Evolutionary conservation across 495 filamentous ascomycete genomes (phyloP), one percentile per base, ranked within the genome.

Genomic region (Podospora didyma): DNA sequence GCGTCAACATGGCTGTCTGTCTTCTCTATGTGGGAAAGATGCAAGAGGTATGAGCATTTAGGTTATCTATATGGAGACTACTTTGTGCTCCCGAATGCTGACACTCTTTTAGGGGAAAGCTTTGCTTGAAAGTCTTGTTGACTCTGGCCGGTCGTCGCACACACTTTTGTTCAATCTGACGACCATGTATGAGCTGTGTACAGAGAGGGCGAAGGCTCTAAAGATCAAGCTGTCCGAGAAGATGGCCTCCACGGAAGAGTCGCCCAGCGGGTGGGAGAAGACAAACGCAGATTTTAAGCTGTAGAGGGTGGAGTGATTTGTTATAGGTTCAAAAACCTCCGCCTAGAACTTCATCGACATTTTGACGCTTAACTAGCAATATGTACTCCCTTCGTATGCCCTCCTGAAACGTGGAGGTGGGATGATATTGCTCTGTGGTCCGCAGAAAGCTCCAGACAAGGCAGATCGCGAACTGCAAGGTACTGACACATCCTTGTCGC

Each of bases 121-220:
- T 7, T 62, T 87, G 5, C 72, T 96, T 2, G 87, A 91, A 61
- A 69, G 73, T 0, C 71, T 93, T 20, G 70, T 90, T 7, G 79
- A 82, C 6, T 62, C 73, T 1, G 80, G 83, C 7, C 72, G 82
- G 20, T 81, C 83, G 0, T 95, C 92, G 59, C 81, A 84, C 45
- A 87, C 87, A 9, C 67, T 95, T 17, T 79, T 90, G 1, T 98
- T 97, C 70, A 98, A 98, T 66, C 75, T 98, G 7, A 80, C 84
- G 16, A 97, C 94, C 0, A 81, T 96, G 61, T 98, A 96, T 66
- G 94, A 98, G 69, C 82, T 98, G 5, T 93, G 88, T 62, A 89
- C 87, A 2, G 92, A 97, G 54, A 79, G 79, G 57, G 78, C 87
- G n/a, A 72, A 77, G 47, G 76, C 76, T 16, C 68, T 86, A 62